Base-by-base conservation (phyloP, 2,329 filamentous ascomycete species). In the Aureobasidium namibiae region DNA sequence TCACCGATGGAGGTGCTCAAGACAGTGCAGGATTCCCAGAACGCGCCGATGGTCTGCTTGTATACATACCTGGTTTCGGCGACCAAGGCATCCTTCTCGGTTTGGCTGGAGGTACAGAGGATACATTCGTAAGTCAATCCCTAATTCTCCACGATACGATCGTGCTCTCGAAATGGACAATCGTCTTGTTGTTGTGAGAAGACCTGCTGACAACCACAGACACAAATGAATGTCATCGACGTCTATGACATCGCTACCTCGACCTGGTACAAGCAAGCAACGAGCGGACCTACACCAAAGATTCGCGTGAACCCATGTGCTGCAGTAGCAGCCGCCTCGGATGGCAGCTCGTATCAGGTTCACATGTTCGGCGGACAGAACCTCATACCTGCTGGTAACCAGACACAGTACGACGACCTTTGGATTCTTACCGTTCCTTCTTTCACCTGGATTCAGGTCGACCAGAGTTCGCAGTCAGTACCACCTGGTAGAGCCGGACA, bases 311-410 rank as follows among this genome's bases (percentile, higher is more conserved):
- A 78, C 78, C 87, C 68, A 0, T 94, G 90, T 67, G 86, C 88
- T 3, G 86, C 90, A 0, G 83, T 90, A 1, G 88, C 83, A n/a
- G 77, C 83, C 0, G 85, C 89, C 14, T 61, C 62, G 10, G 77
- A 77, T 67, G 87, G 87, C 9, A 87, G 84, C 18, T 88, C 84
- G 29, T 89, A 89, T 68, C 88, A 91, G 67, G 80, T 92, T 45
- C 90, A 91, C 72, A 81, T 91, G 74, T 91, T 87, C 67, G 88
- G 87, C 13, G 88, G 88, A 0, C 88, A 91, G 68, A 88, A 88
- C 63, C 76, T 91, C 1, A 77, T 82, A 26, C 87, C 88, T 0
- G 80, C 78, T 61, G 84, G 73, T 16, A 67, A 75, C 9, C 82
- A 84, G 65, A 78, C 70, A 0, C 80, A 84, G 63, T 92, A 87